These are phyloP conservation scores for Cynara cardunculus DNA, from an alignment of 129 eudicot species.

Conservation along the genomic window DNA sequence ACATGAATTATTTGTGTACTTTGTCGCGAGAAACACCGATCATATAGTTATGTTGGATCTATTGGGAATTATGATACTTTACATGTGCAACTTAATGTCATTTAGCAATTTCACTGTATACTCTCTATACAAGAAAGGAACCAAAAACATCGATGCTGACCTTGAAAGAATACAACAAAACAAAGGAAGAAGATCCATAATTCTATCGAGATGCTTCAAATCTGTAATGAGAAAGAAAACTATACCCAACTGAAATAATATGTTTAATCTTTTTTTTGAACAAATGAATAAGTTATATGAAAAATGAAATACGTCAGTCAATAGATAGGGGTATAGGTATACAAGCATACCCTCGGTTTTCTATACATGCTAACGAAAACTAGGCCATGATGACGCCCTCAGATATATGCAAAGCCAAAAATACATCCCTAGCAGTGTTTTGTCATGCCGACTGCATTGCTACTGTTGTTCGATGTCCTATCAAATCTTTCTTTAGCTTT, in stretches of 20 bases:
- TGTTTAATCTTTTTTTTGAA: background rate
- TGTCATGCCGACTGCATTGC: background rate
- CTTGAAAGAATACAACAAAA: conserved; percentile 66
- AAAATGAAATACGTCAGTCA: background rate
- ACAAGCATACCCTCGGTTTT: no score
- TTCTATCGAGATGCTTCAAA: conserved; percentile 86
- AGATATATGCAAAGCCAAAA: no score
- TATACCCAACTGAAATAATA: background rate
- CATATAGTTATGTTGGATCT: background rate
- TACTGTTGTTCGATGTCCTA: background rate
- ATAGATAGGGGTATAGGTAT: no score
- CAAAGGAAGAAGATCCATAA: conserved; percentile 91
- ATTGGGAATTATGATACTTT: background rate
- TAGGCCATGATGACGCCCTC: background rate
- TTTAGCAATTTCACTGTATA: background rate
- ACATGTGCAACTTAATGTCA: background rate
- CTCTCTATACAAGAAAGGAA: conserved; percentile 56
- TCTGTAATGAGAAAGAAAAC: conserved; percentile 85
- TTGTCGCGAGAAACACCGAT: background rate
- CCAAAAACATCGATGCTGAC: conserved; percentile 67
- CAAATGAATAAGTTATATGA: background rate
- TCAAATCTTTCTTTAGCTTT: background rate
- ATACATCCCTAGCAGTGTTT: background rate
- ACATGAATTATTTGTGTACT: background rate
- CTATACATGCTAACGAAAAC: background rate